Evolutionary conservation across 495 filamentous ascomycete genomes (phyloP).

Genomic region (Cryomyces antarcticus): DNA sequence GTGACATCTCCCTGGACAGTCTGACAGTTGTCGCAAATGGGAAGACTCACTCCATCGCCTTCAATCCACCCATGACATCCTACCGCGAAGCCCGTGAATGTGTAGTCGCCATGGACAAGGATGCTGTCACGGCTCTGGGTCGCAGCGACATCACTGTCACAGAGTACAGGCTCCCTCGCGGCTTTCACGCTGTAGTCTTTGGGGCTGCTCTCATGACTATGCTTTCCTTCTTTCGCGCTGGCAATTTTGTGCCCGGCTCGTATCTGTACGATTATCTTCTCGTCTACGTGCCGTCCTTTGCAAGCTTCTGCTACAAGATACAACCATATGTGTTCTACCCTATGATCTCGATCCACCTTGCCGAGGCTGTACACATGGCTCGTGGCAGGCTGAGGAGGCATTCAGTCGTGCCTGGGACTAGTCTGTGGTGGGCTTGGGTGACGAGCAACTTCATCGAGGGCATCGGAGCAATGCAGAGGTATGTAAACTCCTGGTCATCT

Average conservation of each 20-base stretch:
- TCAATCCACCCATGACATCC: constrained; percentile 40
- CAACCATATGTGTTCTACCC: constrained; percentile 20
- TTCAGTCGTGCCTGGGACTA: constrained; percentile 28
- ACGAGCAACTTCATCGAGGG: constrained; percentile 39
- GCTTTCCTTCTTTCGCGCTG: constrained; percentile 23
- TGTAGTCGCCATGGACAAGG: constrained; percentile 47
- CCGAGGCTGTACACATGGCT: constrained; percentile 31
- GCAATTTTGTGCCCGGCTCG: constrained; percentile 35
- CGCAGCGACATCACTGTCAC: constrained; percentile 35
- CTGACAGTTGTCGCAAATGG: constrained; percentile 31
- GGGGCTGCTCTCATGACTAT: constrained; percentile 24
- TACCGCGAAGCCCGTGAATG: constrained; percentile 40
- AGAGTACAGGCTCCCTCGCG: constrained; percentile 29
- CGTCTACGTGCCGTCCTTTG: constrained; percentile 25
- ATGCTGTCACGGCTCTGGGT: constrained; percentile 30
- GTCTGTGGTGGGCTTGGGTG: constrained; percentile 44
- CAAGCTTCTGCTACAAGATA: constrained; percentile 27
- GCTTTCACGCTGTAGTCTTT: constrained; percentile 23
- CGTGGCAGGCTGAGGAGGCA: constrained; percentile 31
- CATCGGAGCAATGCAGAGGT: constrained; percentile 26
- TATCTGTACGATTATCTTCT: constrained; percentile 29
- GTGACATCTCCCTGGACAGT: constrained; percentile 35
- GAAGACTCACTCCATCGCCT: constrained; percentile 32
- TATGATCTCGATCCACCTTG: constrained; percentile 31
- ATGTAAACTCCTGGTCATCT: background rate